These are phyloP conservation scores for Jatropha podagrica DNA, from an alignment of 441 rosid genomes.

Conservation along the genomic window DNA sequence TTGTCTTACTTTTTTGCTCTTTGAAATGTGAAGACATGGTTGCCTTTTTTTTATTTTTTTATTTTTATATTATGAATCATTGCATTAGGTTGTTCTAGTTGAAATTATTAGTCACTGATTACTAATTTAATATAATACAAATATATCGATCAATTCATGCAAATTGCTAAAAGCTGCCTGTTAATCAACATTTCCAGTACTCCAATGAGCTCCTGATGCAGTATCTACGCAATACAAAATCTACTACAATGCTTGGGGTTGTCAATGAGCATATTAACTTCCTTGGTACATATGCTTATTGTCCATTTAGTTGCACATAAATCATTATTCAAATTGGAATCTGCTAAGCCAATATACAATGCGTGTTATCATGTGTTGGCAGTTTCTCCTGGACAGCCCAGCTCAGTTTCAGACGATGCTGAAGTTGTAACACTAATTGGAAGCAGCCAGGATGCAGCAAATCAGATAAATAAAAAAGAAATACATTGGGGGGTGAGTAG, in stretches of 20 bases:
- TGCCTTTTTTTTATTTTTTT: background rate
- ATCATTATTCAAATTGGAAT: background rate
- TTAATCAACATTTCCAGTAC: slow-evolving; percentile 53
- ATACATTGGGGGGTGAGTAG: slow-evolving; percentile 94
- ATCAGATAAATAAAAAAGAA: slow-evolving; percentile 82
- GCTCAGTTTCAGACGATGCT: slow-evolving; percentile 76
- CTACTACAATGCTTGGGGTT: slow-evolving; percentile 85
- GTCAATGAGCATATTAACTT: slow-evolving; percentile 89
- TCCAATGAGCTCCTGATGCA: slow-evolving; percentile 92
- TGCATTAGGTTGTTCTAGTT: background rate
- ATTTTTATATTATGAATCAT: background rate
- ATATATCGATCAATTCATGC: slow-evolving; percentile 9
- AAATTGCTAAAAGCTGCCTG: slow-evolving; percentile 27
- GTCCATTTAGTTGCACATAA: background rate
- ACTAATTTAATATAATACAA: background rate
- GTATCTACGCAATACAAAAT: slow-evolving; percentile 78
- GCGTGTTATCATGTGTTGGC: slow-evolving; percentile 30
- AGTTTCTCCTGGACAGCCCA: slow-evolving; percentile 95
- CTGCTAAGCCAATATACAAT: background rate
- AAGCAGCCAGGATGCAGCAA: slow-evolving; percentile 72
- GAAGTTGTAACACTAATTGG: slow-evolving; percentile 79
- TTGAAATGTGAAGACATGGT: background rate
- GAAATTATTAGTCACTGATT: background rate
- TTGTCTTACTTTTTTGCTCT: background rate
- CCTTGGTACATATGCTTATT: slow-evolving; percentile 53